phyloP scores from a whole-genome alignment of 2,329 filamentous ascomycete genomes.

The Exophiala mesophila region DNA sequence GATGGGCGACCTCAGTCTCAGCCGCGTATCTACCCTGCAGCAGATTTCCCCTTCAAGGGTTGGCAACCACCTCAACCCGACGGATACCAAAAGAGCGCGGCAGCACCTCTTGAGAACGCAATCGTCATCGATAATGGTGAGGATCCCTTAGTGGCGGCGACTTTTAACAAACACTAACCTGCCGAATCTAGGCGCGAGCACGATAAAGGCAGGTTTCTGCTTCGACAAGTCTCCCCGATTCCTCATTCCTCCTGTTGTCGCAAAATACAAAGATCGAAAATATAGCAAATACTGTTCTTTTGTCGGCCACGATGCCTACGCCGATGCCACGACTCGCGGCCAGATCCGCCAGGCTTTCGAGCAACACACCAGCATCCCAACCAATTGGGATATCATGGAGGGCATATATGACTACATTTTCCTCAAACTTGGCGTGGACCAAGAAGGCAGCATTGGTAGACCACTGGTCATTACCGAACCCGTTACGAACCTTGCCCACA shows the following conservation, averaged over 20 bases:
- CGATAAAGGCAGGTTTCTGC: conserved; percentile 91
- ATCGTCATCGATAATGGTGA: conserved; percentile 98
- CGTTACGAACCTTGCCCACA: conserved; percentile 84
- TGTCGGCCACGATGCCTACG: conserved; percentile 86
- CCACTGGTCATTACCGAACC: conserved; percentile 95
- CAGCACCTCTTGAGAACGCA: conserved; percentile 57
- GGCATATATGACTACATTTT: conserved; percentile 92
- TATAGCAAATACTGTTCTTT: conserved; percentile 87
- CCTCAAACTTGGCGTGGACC: conserved; percentile 81
- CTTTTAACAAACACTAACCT: no score
- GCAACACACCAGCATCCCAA: conserved; percentile 80
- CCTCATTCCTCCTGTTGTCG: conserved; percentile 80
- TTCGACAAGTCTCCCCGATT: conserved; percentile 80
- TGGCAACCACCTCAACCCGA: conserved; percentile 57
- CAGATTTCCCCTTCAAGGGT: conserved; percentile 58
- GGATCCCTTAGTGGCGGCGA: no score
- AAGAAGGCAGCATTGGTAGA: conserved; percentile 68
- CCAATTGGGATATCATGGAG: conserved; percentile 98
- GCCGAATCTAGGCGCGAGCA: conserved; percentile 80
- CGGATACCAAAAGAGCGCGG: conserved; percentile 65
- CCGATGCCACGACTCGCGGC: conserved; percentile 85
- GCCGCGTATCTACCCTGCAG: conserved; percentile 50
- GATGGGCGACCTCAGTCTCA: conserved; percentile 50
- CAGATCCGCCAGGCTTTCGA: conserved; percentile 92
- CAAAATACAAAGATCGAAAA: conserved; percentile 92